Evolutionary conservation across 768 basidiomycete genomes (phyloP).

Genomic region (Infundibulicybe gibba): DNA sequence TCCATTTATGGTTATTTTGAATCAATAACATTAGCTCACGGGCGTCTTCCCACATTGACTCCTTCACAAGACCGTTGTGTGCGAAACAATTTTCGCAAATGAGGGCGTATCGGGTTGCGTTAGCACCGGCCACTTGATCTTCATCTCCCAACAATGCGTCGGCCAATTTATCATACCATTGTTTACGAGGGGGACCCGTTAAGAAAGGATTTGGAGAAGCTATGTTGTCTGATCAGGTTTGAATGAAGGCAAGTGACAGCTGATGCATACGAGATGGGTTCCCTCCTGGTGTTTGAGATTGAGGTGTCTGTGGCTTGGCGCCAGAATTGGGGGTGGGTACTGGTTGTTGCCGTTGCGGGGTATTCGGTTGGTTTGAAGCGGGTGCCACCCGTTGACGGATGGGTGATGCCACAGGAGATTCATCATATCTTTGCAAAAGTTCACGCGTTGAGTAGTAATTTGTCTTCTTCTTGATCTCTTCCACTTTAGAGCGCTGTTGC

Average conservation of each 20-base stretch:
- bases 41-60: conserved; percentile 74
- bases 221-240: conserved; percentile 3
- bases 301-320: conserved; percentile 4
- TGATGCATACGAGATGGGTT: conserved; percentile 1
- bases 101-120: conserved; percentile 66
- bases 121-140: conserved; percentile 40
- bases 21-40: conserved; percentile 51
- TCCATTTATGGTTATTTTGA: not conserved
- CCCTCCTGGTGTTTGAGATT: conserved; percentile 5
- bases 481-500: conserved; percentile 80
- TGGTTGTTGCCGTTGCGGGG: conserved; percentile 20
- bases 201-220: conserved; percentile 24
- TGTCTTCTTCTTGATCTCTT: conserved; percentile 97
- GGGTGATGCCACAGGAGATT: conserved; percentile 36
- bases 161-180: conserved; percentile 86
- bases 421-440: conserved; percentile 88
- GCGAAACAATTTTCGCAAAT: conserved; percentile 86
- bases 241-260: not conserved
- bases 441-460: conserved; percentile 93
- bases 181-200: conserved; percentile 55
- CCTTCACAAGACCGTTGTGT: conserved; percentile 87
- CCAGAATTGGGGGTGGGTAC: conserved; percentile 15
- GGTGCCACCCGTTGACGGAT: conserved; percentile 37
- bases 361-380: conserved; percentile 11
- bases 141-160: conserved; percentile 86